Conservation (phyloP, 1,284 basidiomycete species). For the Melanopsichium pennsylvanicum region DNA sequence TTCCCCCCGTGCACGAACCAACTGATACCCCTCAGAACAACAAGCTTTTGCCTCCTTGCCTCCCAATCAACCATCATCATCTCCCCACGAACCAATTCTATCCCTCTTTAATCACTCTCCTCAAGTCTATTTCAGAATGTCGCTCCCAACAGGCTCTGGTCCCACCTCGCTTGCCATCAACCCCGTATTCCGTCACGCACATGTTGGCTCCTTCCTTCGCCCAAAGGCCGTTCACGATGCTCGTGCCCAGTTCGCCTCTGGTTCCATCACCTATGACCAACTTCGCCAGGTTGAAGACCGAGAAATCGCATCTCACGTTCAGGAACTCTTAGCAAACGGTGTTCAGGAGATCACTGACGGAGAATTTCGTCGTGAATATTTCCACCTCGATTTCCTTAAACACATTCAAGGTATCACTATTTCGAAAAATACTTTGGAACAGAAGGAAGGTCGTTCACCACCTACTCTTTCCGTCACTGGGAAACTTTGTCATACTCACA, state of each 20-base stretch:
- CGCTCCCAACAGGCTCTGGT: slow-evolving; percentile 26
- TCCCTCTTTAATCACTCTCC: background rate
- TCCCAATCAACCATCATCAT: background rate
- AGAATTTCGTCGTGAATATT: slow-evolving; percentile 67
- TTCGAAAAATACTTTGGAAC: slow-evolving; percentile 53
- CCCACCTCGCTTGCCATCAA: slow-evolving; percentile 21
- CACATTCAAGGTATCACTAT: slow-evolving; percentile 48
- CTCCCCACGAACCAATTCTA: no score
- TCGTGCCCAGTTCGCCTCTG: slow-evolving; percentile 68
- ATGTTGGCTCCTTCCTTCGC: slow-evolving; percentile 69
- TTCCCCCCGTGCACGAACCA: no score
- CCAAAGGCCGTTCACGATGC: slow-evolving; percentile 70
- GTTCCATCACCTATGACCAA: slow-evolving; percentile 68
- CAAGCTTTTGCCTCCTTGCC: no score
- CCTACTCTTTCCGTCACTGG: slow-evolving; percentile 66
- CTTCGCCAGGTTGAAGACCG: slow-evolving; percentile 71
- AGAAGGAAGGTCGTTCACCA: slow-evolving; percentile 42
- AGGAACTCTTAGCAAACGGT: slow-evolving; percentile 70
- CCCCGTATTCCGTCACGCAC: slow-evolving; percentile 45
- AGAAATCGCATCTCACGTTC: slow-evolving; percentile 71
- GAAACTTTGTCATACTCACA: slow-evolving; percentile 54
- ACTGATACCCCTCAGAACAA: no score
- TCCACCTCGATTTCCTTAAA: slow-evolving; percentile 54
- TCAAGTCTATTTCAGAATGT: slow-evolving; percentile 8
- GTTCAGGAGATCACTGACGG: slow-evolving; percentile 74